Evolutionary conservation across 2,329 filamentous ascomycete species (phyloP).

Genomic region (Colletotrichum navitas): DNA sequence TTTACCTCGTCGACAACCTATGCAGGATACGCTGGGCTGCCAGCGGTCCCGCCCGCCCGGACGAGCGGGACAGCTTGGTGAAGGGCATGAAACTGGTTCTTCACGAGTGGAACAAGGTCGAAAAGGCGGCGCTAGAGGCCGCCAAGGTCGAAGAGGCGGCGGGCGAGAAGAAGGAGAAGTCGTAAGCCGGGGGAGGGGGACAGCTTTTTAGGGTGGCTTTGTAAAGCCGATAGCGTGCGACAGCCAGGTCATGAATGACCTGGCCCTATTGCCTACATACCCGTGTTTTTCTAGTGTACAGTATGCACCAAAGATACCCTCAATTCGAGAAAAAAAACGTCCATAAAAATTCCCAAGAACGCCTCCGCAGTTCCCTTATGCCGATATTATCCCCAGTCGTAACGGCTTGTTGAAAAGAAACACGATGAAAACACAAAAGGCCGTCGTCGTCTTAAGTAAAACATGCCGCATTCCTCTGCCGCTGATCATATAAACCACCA

Average conservation of each 20-base stretch:
- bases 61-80: slow-evolving; percentile 76
- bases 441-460: slow-evolving; percentile 13
- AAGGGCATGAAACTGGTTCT: slow-evolving; percentile 74
- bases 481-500: slow-evolving; percentile 76
- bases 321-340: slow-evolving; percentile 22
- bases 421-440: slow-evolving; percentile 19
- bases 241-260: slow-evolving; percentile 5
- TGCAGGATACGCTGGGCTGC: slow-evolving; percentile 96
- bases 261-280: slow-evolving; percentile 30
- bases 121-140: slow-evolving; percentile 48
- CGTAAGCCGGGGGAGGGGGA: slow-evolving; percentile 2
- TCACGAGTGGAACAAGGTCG: slow-evolving; percentile 64
- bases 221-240: slow-evolving; percentile 14
- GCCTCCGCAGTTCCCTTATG: slow-evolving; percentile 42
- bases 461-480: slow-evolving; percentile 45
- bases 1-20: slow-evolving; percentile 88
- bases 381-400: slow-evolving; percentile 39
- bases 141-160: slow-evolving; percentile 15
- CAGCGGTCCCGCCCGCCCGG: slow-evolving; percentile 75
- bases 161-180: background rate
- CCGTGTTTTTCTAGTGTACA: slow-evolving; percentile 42
- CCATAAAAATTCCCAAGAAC: slow-evolving; percentile 30
- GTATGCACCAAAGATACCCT: slow-evolving; percentile 42
- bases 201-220: slow-evolving; percentile 22
- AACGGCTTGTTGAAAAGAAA: slow-evolving; percentile 31